A percentile compares a stretch with the other conserved stretches of the same genome.
These are phyloP conservation scores for Metschnikowia dekortorum DNA, from an alignment of 805 yeast species.

Conservation along the genomic window DNA sequence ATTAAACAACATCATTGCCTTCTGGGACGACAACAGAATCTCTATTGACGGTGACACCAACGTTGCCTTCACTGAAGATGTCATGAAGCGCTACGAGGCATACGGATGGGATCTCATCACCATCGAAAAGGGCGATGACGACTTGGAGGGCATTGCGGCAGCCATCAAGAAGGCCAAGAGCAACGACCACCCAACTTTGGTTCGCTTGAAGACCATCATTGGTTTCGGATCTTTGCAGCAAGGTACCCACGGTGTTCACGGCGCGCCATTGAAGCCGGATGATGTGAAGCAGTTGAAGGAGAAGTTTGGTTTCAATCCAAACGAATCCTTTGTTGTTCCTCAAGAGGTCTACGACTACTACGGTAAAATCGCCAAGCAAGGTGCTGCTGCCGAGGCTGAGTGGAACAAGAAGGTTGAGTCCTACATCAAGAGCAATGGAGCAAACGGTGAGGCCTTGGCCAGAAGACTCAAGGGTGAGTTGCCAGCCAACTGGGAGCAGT, in stretches of 20 bases:
- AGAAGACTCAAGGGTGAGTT: slow-evolving; percentile 76
- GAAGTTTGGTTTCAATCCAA: slow-evolving; percentile 85
- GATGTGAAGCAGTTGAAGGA: slow-evolving; percentile 84
- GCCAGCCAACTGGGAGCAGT: slow-evolving; percentile 76
- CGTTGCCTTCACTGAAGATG: slow-evolving; percentile 92
- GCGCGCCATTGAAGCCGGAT: slow-evolving; percentile 91
- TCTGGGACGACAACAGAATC: slow-evolving; percentile 96
- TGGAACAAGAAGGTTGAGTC: slow-evolving; percentile 66
- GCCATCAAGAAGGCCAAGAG: slow-evolving; percentile 82
- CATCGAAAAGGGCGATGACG: slow-evolving; percentile 78
- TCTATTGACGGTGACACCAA: slow-evolving; percentile 93
- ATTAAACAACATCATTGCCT: slow-evolving; percentile 87
- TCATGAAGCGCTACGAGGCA: slow-evolving; percentile 73
- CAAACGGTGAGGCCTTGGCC: slow-evolving; percentile 68
- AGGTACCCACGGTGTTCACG: slow-evolving; percentile 93
- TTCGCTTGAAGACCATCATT: slow-evolving; percentile 84
- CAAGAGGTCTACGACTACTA: slow-evolving; percentile 75
- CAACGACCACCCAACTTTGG: slow-evolving; percentile 83
- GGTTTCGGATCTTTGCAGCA: slow-evolving; percentile 85
- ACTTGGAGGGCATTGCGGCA: slow-evolving; percentile 60
- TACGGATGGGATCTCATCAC: slow-evolving; percentile 90
- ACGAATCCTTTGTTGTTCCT: slow-evolving; percentile 72
- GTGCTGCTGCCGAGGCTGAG: slow-evolving; percentile 63
- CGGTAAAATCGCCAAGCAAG: slow-evolving; percentile 52
- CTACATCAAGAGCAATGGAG: slow-evolving; percentile 69